Base-by-base conservation (phyloP, 305 asterid genomes). In the Fraxinus sp. region DNA sequence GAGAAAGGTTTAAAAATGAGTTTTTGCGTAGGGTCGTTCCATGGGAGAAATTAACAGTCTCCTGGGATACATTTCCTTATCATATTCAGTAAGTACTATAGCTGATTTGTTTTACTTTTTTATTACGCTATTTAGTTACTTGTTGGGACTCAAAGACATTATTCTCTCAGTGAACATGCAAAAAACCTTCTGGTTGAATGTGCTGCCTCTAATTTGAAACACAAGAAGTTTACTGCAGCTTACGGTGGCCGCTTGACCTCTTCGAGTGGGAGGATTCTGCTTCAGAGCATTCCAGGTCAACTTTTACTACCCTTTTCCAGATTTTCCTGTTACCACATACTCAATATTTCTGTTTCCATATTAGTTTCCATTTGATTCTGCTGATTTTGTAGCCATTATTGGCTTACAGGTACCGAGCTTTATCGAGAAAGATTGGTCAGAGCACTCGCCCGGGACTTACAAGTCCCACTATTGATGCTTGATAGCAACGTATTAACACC, bases 11-110 rank as follows among this genome's bases (percentile, higher is more conserved):
- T 83, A 92, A 87, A 87, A 96, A 91, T 79, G 99, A 95, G 88
- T 91, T 93, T 77, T 62, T 92, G 85, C 86, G 98, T 80, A 89
- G 98, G 91, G 81, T 97, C 85, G 94, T 94, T 83, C 98, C 98
- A 46, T 97, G 98, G 98, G 97, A 95, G 79, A 95, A 92, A 80
- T 91, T 93, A 78, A 89, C 93, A 1, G 90, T 95, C 84, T 91
- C 99, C 7, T 97, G 98, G 99, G 97, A 96, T 84, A 90, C 90
- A 66, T 97, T 96, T 88, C 99, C 99, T 73, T 97, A 97, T 86
- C 92, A 92, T 87, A 86, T 97, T 79, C 87, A 89, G 99, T 97
- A 90, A 76, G 95, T 88, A 55, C 39, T 78, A 28, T 79, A 77
- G 55, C n/a, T 71, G 59, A 79, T 80, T 84, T 70, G 26, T 7